Base-by-base conservation (phyloP, 306 rosid genomes). In the Pyrus communis region DNA sequence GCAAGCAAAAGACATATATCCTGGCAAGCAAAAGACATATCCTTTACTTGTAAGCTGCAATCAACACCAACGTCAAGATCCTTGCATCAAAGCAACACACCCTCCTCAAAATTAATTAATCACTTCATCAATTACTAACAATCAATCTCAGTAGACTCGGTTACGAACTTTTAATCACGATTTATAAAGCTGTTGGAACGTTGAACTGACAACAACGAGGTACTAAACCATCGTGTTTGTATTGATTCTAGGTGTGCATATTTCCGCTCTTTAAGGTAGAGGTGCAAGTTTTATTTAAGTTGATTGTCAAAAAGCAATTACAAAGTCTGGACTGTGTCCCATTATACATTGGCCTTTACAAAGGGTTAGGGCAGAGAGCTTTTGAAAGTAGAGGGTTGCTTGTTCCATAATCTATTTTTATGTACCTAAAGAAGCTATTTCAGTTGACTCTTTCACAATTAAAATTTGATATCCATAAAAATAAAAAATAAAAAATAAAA, bases 21-120 rank as follows among this genome's bases (percentile, higher is more conserved):
- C n/a, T 84, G 87, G 83, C 88, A 87, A 87, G 89, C 87, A 87
- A 82, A 85, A 79, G 84, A 81, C 74, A 78, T 80, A 85, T 87
- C 79, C 91, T 80, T 86, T 85, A 76, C 89, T 82, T 82, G 83
- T 75, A 88, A 84, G 70, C 62, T 65, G 77, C 45, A 76, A 70
- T 51, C 79, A 83, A 71, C 69, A 38, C 82, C 82, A 73, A 81
- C 77, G 78, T 86, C 89, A 88, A 82, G 88, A 80, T 80, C 83
- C 83, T 67, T 75, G 38, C 83, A 67, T 75, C 38, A 68, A 74
- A 83, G 55, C 70, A 54, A 21, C 38, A 17, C 38, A 80, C 77
- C 80, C 84, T 70, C 71, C 80, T 76, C 79, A 85, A 80, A 79
- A 78, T 72, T 62, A 54, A 79, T 63, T 30, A 28, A 14, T 62